Percentiles rank a stretch among this genome's conserved stretches.
These are phyloP conservation scores for Colletotrichum australisinense DNA, from an alignment of 2,329 filamentous ascomycete genomes.

Conservation along the genomic window DNA sequence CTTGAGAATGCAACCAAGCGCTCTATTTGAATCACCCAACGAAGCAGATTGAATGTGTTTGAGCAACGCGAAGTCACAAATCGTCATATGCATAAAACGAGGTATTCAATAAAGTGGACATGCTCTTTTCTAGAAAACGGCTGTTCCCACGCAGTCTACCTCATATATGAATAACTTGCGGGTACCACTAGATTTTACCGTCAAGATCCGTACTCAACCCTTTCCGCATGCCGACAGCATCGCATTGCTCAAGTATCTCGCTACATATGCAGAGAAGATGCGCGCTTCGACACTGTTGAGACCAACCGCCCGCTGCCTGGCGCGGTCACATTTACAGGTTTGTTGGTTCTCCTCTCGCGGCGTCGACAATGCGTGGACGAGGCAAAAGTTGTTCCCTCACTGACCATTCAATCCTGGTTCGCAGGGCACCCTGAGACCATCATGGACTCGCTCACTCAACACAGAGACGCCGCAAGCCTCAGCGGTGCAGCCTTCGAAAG, in stretches of 20 bases:
- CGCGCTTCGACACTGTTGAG: conserved; percentile 22
- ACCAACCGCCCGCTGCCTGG: conserved; percentile 6
- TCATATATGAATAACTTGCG: conserved; percentile 1
- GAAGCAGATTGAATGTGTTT: neutral
- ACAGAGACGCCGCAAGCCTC: neutral
- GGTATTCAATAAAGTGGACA: neutral
- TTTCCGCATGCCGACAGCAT: neutral
- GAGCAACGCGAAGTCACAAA: neutral
- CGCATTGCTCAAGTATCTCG: neutral
- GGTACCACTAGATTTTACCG: conserved; percentile 17
- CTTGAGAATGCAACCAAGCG: neutral
- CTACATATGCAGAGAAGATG: conserved; percentile 15
- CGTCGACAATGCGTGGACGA: neutral
- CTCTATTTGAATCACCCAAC: neutral
- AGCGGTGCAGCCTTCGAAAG: neutral
- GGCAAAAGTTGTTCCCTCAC: neutral
- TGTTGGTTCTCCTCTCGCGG: neutral
- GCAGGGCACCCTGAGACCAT: conserved; percentile 6
- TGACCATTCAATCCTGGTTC: neutral
- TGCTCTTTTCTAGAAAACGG: neutral
- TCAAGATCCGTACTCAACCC: neutral
- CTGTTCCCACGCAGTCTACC: neutral
- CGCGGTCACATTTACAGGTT: conserved; percentile 7
- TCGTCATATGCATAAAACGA: neutral
- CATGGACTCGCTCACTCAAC: conserved; percentile 14